These are phyloP conservation scores for Citrus glauca DNA, from an alignment of 345 rosid genomes.

Conservation along the genomic window DNA sequence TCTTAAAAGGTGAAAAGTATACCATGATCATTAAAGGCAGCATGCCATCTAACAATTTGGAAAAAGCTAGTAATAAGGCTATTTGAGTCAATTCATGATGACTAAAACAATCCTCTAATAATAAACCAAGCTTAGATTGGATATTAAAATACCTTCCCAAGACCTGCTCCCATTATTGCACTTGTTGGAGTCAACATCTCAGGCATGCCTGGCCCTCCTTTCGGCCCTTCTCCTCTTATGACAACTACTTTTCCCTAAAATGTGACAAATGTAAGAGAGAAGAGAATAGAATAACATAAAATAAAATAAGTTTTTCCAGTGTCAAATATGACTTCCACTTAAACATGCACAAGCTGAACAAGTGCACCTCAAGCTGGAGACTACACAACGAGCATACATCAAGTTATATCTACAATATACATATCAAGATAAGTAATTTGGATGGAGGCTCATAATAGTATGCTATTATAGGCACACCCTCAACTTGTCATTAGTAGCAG, in stretches of 20 bases:
- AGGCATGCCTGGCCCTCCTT: constrained; percentile 99
- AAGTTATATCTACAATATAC: not conserved
- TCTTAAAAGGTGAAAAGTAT: not conserved
- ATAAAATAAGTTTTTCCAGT: not conserved
- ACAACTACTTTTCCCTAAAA: constrained; percentile 87
- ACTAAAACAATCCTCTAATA: not conserved
- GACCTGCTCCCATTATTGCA: constrained; percentile 99
- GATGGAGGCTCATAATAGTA: not conserved
- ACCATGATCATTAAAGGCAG: not conserved
- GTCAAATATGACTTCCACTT: not conserved
- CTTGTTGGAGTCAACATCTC: constrained; percentile 99
- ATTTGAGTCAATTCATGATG: not conserved
- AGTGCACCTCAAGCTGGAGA: not conserved
- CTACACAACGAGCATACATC: not conserved
- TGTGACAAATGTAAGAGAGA: constrained; percentile 14
- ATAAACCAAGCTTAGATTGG: constrained; percentile 4
- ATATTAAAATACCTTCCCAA: constrained; percentile 74
- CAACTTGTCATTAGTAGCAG: not conserved
- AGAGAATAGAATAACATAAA: not conserved
- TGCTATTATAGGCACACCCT: not conserved
- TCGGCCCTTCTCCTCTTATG: constrained; percentile 97
- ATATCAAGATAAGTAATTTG: not conserved
- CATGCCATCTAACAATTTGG: not conserved
- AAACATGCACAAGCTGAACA: not conserved
- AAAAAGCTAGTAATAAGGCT: not conserved